phyloP scores from a whole-genome alignment of 2,329 filamentous ascomycete species.

The Coniochaeta prunicola region DNA sequence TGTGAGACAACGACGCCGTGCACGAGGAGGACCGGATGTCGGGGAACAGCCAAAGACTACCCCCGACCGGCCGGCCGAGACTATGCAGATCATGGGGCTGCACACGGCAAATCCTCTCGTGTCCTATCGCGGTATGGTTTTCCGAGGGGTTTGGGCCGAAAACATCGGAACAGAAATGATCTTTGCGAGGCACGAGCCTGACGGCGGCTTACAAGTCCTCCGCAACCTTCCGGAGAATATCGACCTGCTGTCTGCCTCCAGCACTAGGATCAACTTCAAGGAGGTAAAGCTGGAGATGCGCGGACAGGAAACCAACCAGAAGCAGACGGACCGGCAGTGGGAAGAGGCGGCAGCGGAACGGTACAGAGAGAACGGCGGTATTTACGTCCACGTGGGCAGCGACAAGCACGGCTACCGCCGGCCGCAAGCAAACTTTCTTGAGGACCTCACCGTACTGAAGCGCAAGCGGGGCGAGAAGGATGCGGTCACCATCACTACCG shows the following conservation, averaged over 20 bases:
- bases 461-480: conserved; percentile 57
- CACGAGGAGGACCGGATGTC: not conserved
- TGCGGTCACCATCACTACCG: conserved; percentile 53
- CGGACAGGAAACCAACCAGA: not conserved
- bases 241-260: conserved; percentile 65
- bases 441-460: conserved; percentile 60
- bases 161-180: conserved; percentile 80
- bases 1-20: not conserved
- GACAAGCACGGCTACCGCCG: conserved; percentile 40
- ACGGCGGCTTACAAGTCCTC: conserved; percentile 34
- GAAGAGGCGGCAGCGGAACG: conserved; percentile 13
- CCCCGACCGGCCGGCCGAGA: conserved; percentile 14
- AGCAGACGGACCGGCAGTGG: not conserved
- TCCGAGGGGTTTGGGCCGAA: conserved; percentile 73
- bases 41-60: conserved; percentile 8
- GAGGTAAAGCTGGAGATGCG: conserved; percentile 45
- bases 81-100: conserved; percentile 77
- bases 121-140: conserved; percentile 71
- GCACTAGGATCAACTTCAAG: conserved; percentile 61
- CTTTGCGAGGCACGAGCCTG: conserved; percentile 46
- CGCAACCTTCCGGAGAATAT: conserved; percentile 51
- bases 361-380: conserved; percentile 20
- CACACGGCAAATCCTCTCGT: conserved; percentile 71
- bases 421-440: conserved; percentile 51
- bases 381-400: conserved; percentile 37